Evolutionary conservation across 2,329 filamentous ascomycete genomes (phyloP).

Genomic region (Cladophialophora exuberans): DNA sequence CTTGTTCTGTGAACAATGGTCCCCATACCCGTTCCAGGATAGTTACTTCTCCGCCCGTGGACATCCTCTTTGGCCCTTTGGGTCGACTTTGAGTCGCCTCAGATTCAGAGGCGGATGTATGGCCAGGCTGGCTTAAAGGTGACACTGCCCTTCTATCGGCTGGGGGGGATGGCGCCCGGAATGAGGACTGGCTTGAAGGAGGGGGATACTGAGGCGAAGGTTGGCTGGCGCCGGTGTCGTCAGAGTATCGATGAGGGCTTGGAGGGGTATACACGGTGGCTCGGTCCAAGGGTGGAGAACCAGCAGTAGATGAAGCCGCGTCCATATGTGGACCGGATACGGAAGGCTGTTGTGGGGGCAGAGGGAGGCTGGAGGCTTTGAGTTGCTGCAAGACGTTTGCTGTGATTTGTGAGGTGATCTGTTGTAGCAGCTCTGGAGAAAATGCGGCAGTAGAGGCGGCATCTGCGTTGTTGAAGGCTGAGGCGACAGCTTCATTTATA

Average conservation of each 20-base stretch:
- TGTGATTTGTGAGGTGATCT: conserved; percentile 61
- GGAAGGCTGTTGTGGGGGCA: conserved; percentile 38
- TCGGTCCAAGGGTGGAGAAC: conserved; percentile 46
- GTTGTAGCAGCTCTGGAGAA: conserved; percentile 63
- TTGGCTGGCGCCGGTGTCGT: conserved; percentile 24
- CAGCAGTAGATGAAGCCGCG: conserved; percentile 41
- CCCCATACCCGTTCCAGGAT: conserved; percentile 77
- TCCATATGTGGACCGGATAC: conserved; percentile 30
- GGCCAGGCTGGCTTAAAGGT: conserved; percentile 41
- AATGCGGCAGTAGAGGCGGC: conserved; percentile 50
- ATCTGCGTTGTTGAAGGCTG: conserved; percentile 57
- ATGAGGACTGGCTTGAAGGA: conserved; percentile 27
- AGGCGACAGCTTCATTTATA: conserved; percentile 61
- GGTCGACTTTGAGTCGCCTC: conserved; percentile 33
- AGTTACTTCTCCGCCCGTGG: conserved; percentile 54
- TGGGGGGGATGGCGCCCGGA: conserved; percentile 31
- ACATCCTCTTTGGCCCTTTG: conserved; percentile 42
- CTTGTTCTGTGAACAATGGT: conserved; percentile 69
- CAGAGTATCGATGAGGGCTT: conserved; percentile 47
- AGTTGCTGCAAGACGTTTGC: conserved; percentile 62
- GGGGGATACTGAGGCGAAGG: conserved; percentile 26
- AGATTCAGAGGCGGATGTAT: conserved; percentile 39
- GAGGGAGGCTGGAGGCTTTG: conserved; percentile 49
- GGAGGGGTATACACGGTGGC: conserved; percentile 59
- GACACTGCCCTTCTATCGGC: conserved; percentile 39